phyloP scores from a whole-genome alignment of 2,329 filamentous ascomycete genomes.

The Epichloe typhina region DNA sequence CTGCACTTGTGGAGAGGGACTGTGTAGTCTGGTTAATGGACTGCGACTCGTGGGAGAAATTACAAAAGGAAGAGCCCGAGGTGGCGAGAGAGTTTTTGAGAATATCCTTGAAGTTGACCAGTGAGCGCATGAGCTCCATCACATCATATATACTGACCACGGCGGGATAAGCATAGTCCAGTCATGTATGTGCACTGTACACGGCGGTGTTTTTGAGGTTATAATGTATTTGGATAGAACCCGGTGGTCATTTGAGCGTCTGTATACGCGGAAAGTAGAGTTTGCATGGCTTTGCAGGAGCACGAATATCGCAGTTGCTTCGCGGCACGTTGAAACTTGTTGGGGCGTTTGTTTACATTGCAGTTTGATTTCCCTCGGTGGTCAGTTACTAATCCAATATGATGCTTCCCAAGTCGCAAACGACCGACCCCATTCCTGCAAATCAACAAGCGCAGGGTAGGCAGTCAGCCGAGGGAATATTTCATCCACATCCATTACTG shows the following conservation, averaged over 20 bases:
- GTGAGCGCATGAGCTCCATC: conserved; percentile 71
- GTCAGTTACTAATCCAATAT: too few relatives aligned
- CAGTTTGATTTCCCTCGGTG: too few relatives aligned
- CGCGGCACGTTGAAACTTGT: too few relatives aligned
- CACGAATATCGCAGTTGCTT: too few relatives aligned
- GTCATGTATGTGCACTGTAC: conserved; percentile 1
- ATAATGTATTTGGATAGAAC: conserved; percentile 2
- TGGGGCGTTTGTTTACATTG: too few relatives aligned
- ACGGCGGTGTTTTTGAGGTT: background rate
- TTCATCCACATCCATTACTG: too few relatives aligned
- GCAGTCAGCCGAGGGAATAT: too few relatives aligned
- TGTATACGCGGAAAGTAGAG: background rate
- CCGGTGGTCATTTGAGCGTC: background rate
- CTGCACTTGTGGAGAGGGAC: conserved; percentile 69
- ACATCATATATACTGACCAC: conserved; percentile 42
- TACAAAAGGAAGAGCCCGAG: conserved; percentile 62
- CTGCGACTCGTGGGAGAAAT: conserved; percentile 51
- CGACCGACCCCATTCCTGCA: too few relatives aligned
- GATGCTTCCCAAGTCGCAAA: too few relatives aligned
- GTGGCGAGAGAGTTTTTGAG: conserved; percentile 74
- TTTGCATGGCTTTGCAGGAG: background rate
- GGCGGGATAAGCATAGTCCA: conserved; percentile 24
- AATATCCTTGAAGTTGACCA: conserved; percentile 85
- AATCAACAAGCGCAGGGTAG: too few relatives aligned
- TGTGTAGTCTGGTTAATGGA: conserved; percentile 76